Evolutionary conservation across 495 filamentous ascomycete genomes (phyloP), one percentile per base, ranked within the genome.

Genomic region (Podospora comata): DNA sequence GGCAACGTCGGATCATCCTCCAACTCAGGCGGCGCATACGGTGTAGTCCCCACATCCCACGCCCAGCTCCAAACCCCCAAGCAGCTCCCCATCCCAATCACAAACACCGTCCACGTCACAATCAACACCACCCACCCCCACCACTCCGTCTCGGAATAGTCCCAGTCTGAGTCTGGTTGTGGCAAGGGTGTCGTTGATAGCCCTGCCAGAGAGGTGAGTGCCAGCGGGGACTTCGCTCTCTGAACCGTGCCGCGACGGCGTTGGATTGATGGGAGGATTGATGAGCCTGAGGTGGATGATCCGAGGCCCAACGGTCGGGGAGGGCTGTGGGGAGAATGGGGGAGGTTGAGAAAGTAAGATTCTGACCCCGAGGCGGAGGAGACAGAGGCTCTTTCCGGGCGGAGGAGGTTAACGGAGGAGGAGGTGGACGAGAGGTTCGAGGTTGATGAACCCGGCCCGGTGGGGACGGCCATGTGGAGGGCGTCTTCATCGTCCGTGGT

Each of bases 51-150:
- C 6, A 97, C 94, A 81, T 97, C 95, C 95, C 95, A 98, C 0
- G 95, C 94, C 95, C 95, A 99, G 77, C 89, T 95, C 95, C 95
- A 99, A n/a, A 97, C 89, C n/a, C 89, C 95, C 18, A 97, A 85
- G 75, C 93, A 97, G 54, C 90, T 93, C 32, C 95, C 95, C 89
- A 98, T 97, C 28, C 95, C 95, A 1, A 93, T 87, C 32, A 97
- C 92, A 75, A 98, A 97, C 28, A 97, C 92, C 28, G 94, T 77
- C 95, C 95, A 99, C 1, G 95, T 99, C 64, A 90, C 88, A 44
- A 90, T 78, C 28, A 98, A 82, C 4, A 99, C 89, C 1, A 97
- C 89, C 91, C 93, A 98, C 3, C 95, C 95, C 93, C 94, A 99
- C 88, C 90, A 95, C 73, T 91, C 92, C 18, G 95, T 99, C 79